Base-by-base conservation (phyloP, 163 green algal genomes). In the Chlamydomonas reinhardtii region DNA sequence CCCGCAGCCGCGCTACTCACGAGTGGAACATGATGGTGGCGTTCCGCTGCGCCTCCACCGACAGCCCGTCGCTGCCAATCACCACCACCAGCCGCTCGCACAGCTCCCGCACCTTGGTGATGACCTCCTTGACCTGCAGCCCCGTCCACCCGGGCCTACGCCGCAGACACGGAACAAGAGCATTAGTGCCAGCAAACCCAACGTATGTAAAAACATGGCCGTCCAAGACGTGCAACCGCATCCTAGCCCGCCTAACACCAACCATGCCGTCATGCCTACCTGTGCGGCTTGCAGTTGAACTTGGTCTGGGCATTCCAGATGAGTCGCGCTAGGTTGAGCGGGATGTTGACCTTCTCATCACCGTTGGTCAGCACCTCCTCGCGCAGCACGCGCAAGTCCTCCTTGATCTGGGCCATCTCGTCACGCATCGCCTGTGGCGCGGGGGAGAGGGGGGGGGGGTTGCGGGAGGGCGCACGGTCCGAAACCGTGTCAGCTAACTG, bases 241-340 rank as follows among this genome's bases (percentile, higher is more conserved):
- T 8, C 39, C 39, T 8, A 48, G 8, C 39, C 39, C 5, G 29
- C 11, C 64, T 70, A 19, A 22, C 12, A 32, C 3, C 27, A 25
- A 34, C 64, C 64, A 16, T 19, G 64, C 65, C 16, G 27, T 15
- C 64, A 32, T 27, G 22, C 72, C 0, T 35, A 86, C 82, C 89
- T 84, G 86, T 95, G 90, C 39, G 93, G 89, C 84, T 94, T 92
- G 92, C 93, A 95, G 52, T 87, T 85, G 87, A 98, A 99, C 88
- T 93, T 94, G 69, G 93, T 96, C 93, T 98, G 96, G 32, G 97
- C 98, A 89, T 99, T 99, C 91, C 94, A 96, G 65, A 99, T 96
- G 20, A 99, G 90, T 16, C 98, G 94, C 74, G 93, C 93, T 8
- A 99, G 75, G 91, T 99, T 98, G 74, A 99, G 95, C 16, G 98